Evolutionary conservation across 2,329 filamentous ascomycete species (phyloP), one percentile per base, ranked within the genome.

Genomic region (Mollisia scopiformis): DNA sequence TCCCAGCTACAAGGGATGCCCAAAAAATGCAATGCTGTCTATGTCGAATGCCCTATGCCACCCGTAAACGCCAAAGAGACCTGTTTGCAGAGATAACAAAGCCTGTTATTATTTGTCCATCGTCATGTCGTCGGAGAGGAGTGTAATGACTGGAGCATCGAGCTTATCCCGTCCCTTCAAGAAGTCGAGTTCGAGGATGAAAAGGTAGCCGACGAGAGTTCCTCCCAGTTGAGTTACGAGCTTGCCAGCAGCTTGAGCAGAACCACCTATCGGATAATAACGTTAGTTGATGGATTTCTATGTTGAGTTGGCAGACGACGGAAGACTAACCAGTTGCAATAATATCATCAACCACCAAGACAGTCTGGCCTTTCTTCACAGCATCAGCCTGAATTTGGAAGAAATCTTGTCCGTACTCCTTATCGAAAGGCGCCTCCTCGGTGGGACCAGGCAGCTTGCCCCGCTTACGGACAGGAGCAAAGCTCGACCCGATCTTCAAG

Each of bases 351-450:
- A 99, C 93, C 67, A 99, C 85, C 64, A 99, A 81, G 60, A 97
- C 94, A 76, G 89, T 93, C 80, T 97, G 92, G 35, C 93, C 93
- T 55, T 86, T 83, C 79, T 90, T 88, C 72, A 99, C 88, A 47
- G 89, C 89, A 76, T 90, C 93, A 68, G 85, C 81, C 82, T 99
- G 95, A 82, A 99, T 96, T 84, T 98, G 92, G 81, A 99, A 98
- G 75, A 89, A 89, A 76, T 99, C 95, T 77, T 88, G 84, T 66
- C 95, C 95, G 74, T 99, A 99, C 78, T 99, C 95, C 84, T 99
- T 99, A 78, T 93, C 82, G 77, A 92, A 99, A 69, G 84, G 84
- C 68, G 93, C 93, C 58, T 91, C 96, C 73, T 90, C 88, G 72
- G 90, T 93, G 61, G 90, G 88, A 31, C 95, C 95, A 6, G 95